Base-by-base conservation (phyloP, 2,329 filamentous ascomycete species). In the Madurella fahalii region DNA sequence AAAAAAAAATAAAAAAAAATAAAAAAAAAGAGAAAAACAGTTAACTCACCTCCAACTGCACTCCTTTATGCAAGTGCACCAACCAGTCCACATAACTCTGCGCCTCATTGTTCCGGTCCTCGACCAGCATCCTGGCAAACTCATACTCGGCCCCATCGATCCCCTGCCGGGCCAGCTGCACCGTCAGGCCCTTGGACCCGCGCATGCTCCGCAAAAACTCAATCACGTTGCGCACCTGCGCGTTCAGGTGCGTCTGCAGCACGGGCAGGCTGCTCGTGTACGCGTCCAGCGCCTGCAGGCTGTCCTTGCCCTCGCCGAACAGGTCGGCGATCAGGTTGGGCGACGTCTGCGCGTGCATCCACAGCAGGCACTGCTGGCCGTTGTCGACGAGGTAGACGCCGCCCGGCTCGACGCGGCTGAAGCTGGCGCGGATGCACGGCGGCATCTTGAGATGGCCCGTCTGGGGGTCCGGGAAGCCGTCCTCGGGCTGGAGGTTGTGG, bases 61-160 rank as follows among this genome's bases (percentile, higher is more conserved):
- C 94, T 63, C 89, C 86, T 64, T 93, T 87, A 73, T 99, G 94
- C 59, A 97, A 81, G 71, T 96, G 89, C 54, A 99, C 94, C 66
- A 99, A 78, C 94, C 94, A 99, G 74, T 99, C 94, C 34, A 97
- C 94, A 72, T 97, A 99, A 68, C 89, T 95, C 74, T 95, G 92
- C 37, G 94, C 94, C 74, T 99, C 94, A 63, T 96, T 96, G 71
- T 97, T 97, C 61, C 94, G 83, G 68, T 99, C 94, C 73, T 99
- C 94, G 32, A 96, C 85, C 62, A 99, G 72, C 72, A 95, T 77
- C 50, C 92, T 79, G 8, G 94, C 94, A 76, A 97, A 99, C 71
- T 99, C 94, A 66, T 91, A 97, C 71, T 99, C 94, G 2, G 92
- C 90, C 1, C 94, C 94, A 67, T 99, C 94, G 4, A 97, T 79